Percentiles rank a stretch among this genome's conserved stretches.
These are phyloP conservation scores for Arthonia radiata DNA, from an alignment of 495 filamentous ascomycete genomes.

Conservation along the genomic window DNA sequence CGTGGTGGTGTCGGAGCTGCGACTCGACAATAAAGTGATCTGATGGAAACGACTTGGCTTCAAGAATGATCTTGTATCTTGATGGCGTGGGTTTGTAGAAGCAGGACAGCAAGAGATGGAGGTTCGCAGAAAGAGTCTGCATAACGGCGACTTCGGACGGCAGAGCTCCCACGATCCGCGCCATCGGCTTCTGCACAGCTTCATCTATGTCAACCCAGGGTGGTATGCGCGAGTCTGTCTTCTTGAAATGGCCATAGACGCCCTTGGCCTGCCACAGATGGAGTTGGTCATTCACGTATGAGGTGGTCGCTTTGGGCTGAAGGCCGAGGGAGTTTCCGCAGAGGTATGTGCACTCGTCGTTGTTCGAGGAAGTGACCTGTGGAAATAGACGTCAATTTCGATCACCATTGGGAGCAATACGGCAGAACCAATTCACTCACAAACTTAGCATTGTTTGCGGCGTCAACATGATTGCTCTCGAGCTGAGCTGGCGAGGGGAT, in stretches of 20 bases:
- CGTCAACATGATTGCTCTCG: too few relatives aligned
- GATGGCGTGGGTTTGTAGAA: constrained; percentile 64
- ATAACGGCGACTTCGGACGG: constrained; percentile 70
- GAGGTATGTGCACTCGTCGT: constrained; percentile 75
- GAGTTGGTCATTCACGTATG: constrained; percentile 54
- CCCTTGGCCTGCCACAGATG: constrained; percentile 75
- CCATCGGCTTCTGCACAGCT: constrained; percentile 43
- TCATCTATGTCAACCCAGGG: constrained; percentile 66
- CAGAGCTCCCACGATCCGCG: constrained; percentile 63
- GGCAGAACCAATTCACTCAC: too few relatives aligned
- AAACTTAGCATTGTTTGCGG: too few relatives aligned
- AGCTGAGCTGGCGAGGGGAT: too few relatives aligned
- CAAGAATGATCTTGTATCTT: constrained; percentile 71
- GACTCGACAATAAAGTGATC: constrained; percentile 88
- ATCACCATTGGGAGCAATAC: too few relatives aligned
- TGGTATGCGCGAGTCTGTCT: constrained; percentile 45
- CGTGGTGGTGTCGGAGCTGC: constrained; percentile 57
- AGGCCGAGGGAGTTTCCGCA: constrained; percentile 93
- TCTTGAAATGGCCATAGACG: constrained; percentile 80
- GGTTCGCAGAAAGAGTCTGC: constrained; percentile 77
- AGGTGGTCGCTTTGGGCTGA: constrained; percentile 48
- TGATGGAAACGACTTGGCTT: constrained; percentile 83
- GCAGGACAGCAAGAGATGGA: constrained; percentile 74
- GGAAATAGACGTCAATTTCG: too few relatives aligned
- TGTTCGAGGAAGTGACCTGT: too few relatives aligned